Evolutionary conservation across 2,329 filamentous ascomycete genomes (phyloP).

Genomic region (Colletotrichum noveboracense): DNA sequence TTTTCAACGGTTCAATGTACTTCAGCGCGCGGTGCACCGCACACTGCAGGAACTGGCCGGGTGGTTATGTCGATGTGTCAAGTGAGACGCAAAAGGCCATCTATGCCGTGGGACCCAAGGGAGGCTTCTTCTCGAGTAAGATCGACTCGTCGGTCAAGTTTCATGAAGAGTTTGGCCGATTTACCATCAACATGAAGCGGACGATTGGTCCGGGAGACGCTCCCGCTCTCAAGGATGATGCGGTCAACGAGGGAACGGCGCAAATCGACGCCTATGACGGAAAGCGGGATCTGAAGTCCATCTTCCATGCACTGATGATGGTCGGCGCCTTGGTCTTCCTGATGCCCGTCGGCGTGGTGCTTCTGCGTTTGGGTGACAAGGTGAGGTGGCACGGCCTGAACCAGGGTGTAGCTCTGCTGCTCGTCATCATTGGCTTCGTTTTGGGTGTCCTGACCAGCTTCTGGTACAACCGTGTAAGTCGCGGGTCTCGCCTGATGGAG

Average conservation of each 20-base stretch:
- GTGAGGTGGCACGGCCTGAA: conserved; percentile 60
- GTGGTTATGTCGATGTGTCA: conserved; percentile 55
- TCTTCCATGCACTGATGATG: conserved; percentile 58
- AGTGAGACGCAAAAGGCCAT: conserved; percentile 54
- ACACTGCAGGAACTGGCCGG: conserved; percentile 57
- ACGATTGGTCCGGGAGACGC: conserved; percentile 52
- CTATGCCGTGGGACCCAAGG: conserved; percentile 60
- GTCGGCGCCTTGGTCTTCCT: conserved; percentile 58
- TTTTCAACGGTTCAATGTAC: conserved; percentile 49
- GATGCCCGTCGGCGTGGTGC: conserved; percentile 60
- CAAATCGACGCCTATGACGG: conserved; percentile 30
- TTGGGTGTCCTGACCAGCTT: conserved; percentile 59
- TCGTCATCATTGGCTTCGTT: conserved; percentile 54
- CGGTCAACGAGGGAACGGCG: conserved; percentile 39
- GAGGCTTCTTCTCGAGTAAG: conserved; percentile 46
- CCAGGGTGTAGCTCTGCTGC: conserved; percentile 53
- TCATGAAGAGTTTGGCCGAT: conserved; percentile 59
- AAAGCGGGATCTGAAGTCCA: conserved; percentile 42
- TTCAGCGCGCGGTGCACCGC: conserved; percentile 56
- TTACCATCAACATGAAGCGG: conserved; percentile 59
- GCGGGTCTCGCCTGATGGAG: too few species aligned
- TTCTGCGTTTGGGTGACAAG: conserved; percentile 56
- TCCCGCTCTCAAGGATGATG: conserved; percentile 40
- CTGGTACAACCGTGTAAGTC: conserved; percentile 60
- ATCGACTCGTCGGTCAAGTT: conserved; percentile 50